phyloP scores from a whole-genome alignment of 2,329 filamentous ascomycete genomes.

The Hortaea werneckii region DNA sequence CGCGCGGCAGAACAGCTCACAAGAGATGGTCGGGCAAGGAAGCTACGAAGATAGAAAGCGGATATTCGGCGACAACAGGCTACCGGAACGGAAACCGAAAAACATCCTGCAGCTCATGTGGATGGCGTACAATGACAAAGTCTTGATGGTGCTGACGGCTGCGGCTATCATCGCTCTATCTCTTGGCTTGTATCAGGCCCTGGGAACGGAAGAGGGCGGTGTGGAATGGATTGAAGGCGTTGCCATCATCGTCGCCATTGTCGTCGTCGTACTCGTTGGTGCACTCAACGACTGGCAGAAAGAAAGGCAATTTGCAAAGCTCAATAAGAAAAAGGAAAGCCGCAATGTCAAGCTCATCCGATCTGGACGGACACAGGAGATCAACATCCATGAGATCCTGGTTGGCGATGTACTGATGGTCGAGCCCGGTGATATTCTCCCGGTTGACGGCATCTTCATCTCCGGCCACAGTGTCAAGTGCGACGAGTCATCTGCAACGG shows the following conservation, averaged over 20 bases:
- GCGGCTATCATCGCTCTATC: constrained; percentile 65
- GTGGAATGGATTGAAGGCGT: constrained; percentile 78
- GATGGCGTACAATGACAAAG: constrained; percentile 76
- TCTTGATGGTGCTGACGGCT: constrained; percentile 60
- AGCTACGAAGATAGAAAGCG: constrained; percentile 55
- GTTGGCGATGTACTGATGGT: constrained; percentile 66
- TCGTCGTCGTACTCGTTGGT: constrained; percentile 65
- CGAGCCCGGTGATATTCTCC: constrained; percentile 63
- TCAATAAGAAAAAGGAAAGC: constrained; percentile 72
- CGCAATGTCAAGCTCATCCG: constrained; percentile 63
- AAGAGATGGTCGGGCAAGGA: constrained; percentile 14
- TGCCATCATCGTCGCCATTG: constrained; percentile 65
- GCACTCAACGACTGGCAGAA: constrained; percentile 78
- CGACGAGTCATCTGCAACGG: constrained; percentile 67
- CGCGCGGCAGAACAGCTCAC: background rate
- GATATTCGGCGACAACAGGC: constrained; percentile 58
- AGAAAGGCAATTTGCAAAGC: constrained; percentile 67
- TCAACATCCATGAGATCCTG: constrained; percentile 60
- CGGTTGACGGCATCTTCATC: constrained; percentile 62
- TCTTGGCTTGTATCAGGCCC: constrained; percentile 59
- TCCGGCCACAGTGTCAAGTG: constrained; percentile 58
- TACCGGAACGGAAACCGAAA: constrained; percentile 62
- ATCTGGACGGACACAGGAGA: constrained; percentile 60
- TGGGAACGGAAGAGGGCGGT: constrained; percentile 44
- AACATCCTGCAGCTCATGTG: constrained; percentile 62